Evolutionary conservation across 768 basidiomycete species (phyloP).

Genomic region (Stropharia rugosoannulata): DNA sequence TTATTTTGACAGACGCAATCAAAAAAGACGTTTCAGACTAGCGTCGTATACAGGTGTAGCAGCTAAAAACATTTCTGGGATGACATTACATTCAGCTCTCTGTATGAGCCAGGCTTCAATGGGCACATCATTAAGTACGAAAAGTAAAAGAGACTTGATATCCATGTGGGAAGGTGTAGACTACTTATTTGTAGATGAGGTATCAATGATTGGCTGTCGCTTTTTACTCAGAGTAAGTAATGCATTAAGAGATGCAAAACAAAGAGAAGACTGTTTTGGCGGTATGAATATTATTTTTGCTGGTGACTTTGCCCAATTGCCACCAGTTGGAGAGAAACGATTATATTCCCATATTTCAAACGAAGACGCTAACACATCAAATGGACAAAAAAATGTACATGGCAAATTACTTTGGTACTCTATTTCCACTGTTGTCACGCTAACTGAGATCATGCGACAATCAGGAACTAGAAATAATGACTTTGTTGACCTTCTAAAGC

Average conservation of each 20-base stretch:
- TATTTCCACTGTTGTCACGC: neutral
- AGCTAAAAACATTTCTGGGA: neutral
- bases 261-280: constrained; percentile 13
- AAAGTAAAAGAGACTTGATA: neutral
- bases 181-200: constrained; percentile 11
- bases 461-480: neutral
- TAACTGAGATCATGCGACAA: neutral
- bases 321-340: constrained; percentile 7
- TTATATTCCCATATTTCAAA: too few species aligned
- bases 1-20: constrained; percentile 1
- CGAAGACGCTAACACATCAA: too few species aligned
- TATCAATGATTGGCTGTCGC: constrained; percentile 14
- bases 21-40: neutral
- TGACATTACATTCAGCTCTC: neutral
- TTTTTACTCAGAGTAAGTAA: constrained; percentile 5
- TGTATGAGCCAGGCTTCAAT: too few species aligned
- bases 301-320: constrained; percentile 29
- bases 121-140: too few species aligned
- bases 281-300: constrained; percentile 30
- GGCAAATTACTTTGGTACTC: neutral
- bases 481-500: neutral
- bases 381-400: neutral
- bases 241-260: constrained; percentile 7
- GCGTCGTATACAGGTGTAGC: neutral
- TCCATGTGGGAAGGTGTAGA: constrained; percentile 7